Base-by-base conservation (phyloP, 352 stramenopile species). In the Pythium dissotocum region DNA sequence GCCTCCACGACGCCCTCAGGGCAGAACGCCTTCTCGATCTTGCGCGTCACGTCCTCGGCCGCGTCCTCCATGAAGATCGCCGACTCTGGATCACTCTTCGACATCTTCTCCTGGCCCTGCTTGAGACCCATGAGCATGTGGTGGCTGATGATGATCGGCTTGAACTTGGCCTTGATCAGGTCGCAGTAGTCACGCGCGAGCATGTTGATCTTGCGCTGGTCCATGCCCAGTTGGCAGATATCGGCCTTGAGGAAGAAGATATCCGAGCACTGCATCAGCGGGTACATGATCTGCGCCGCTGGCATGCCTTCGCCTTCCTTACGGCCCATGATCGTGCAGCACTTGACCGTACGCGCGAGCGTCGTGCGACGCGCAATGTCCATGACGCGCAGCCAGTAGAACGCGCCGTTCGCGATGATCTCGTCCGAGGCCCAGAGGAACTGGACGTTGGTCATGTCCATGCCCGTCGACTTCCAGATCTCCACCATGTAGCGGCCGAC, bases 61-160 rank as follows among this genome's bases (percentile, higher is more conserved):
- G 89, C 88, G 78, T 99, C 97, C 73, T 99, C 98, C 98, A 99
- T 99, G 77, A 99, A 99, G 68, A 99, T 98, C 21, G 93, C 93
- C 55, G 87, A 98, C 84, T 99, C 97, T 6, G 97, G 97, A 87
- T 99, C 96, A 65, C 92, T 98, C 83, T 99, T 99, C 66, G 87
- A 98, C 98, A 99, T 99, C 81, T 99, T 99, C 73, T 98, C 96
- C 77, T 99, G 97, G 6, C 98, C 98, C 65, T 98, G 87, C 80
- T 99, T 99, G 28, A 99, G 80, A 21, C 98, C 97, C 82, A 98
- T 98, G 36, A 99, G 89, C 98, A 99, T 99, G 83, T 99, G 97
- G 89, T 99, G 97, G 74, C 90, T 98, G 52, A 99, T 80, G 76
- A 99, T 99, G 40, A 99, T 90, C 42, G 97, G 97, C 76, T 95